These are phyloP conservation scores for Dendrobium huoshanense DNA, from an alignment of 106 monocot genomes.

Conservation along the genomic window DNA sequence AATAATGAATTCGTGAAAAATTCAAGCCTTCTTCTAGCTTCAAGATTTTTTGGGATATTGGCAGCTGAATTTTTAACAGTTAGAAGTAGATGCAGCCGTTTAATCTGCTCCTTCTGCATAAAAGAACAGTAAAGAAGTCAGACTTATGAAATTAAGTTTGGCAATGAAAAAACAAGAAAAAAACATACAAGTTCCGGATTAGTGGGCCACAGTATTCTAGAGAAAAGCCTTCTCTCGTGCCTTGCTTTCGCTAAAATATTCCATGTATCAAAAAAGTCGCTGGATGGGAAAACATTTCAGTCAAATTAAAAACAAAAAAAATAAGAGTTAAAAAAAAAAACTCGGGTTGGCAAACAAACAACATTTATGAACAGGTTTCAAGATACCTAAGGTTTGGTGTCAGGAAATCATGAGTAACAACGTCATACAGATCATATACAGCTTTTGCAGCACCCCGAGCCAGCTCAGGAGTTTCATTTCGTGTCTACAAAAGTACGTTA, in stretches of 20 bases:
- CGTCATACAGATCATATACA: constrained; percentile 76
- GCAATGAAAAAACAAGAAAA: not conserved
- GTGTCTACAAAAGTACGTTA: constrained; percentile 31
- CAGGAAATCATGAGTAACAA: constrained; percentile 73
- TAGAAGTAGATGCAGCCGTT: constrained; percentile 82
- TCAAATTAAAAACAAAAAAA: not conserved
- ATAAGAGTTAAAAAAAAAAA: not conserved
- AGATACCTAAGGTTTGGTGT: constrained; percentile 57
- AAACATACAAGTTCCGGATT: constrained; percentile 67
- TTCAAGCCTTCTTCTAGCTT: constrained; percentile 85
- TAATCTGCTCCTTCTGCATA: constrained; percentile 87
- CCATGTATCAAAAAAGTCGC: constrained; percentile 94
- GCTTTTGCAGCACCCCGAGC: constrained; percentile 73
- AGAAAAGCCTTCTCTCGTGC: constrained; percentile 81
- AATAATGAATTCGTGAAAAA: constrained; percentile 97
- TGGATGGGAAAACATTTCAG: constrained; percentile 14
- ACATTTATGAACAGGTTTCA: not conserved
- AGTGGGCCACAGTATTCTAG: constrained; percentile 76
- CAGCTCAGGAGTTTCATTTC: constrained; percentile 70
- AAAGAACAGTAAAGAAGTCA: constrained; percentile 1
- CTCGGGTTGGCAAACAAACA: not conserved
- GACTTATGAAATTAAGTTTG: not conserved
- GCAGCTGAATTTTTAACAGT: constrained; percentile 90
- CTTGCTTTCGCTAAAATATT: constrained; percentile 76
- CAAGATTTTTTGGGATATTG: constrained; percentile 91